Evolutionary conservation across 495 filamentous ascomycete species (phyloP), one percentile per base, ranked within the genome.

Genomic region (Chlorociboria aeruginascens): DNA sequence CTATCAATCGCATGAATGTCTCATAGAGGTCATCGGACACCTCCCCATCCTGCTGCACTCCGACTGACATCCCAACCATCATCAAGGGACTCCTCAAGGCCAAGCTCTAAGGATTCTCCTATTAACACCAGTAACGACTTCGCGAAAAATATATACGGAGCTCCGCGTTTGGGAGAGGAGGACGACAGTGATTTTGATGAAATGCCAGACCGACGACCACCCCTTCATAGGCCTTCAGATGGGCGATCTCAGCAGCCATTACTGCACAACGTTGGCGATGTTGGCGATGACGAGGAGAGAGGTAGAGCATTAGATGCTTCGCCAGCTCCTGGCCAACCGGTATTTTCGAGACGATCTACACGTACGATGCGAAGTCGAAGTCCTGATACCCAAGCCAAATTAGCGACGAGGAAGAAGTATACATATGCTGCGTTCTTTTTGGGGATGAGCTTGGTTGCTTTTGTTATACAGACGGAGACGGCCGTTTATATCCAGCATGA

Each of bases 401-500:
- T 66, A 40, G 80, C 79, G 17, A 86, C 83, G 41, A 76, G 73
- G 50, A 81, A 77, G 57, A 88, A 88, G 63, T 96, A 96, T 61
- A 77, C 85, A 20, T 83, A 89, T 56, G 90, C 92, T 3, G 81
- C 76, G 6, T 76, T 86, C 40, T 96, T 95, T 64, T 67, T 98
- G 45, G 56, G 83, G 3, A 53, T 94, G 49, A 89, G 82, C 56
- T 67, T 98, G 56, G 66, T 89, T 14, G 79, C 82, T 58, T 98
- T 98, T 64, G 69, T 68, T 30, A 67, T 95, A 6, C 92, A 98
- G 71, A 96, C 92, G 6, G 89, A 95, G 69, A 88, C 94, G 11
- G 89, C 92, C 3, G 80, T 89, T 7, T 89, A 95, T 62, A 88
- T 98, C 35, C 87, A 95, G 63, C 78, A 86, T 64, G 80, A 89